Evolutionary conservation across 176 grass and related monocot species (phyloP).

Genomic region (Carex kokanica): DNA sequence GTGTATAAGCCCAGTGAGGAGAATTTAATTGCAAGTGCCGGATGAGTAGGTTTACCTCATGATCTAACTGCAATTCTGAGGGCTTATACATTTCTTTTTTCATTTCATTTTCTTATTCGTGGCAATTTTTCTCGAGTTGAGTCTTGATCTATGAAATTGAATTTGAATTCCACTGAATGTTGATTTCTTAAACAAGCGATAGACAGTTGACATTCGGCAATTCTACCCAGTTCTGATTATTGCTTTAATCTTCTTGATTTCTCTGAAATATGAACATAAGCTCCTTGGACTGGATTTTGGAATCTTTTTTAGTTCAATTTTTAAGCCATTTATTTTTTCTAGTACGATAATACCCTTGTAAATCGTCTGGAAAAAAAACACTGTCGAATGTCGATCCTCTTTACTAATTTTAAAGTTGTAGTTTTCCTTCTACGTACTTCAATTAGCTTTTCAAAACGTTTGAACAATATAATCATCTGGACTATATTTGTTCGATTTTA

Average conservation of each 20-base stretch:
- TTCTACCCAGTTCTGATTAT: no score
- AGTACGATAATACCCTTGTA: no score
- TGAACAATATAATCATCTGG: neutral
- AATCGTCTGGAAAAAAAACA: no score
- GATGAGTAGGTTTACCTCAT: conserved; percentile 12
- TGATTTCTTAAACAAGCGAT: neutral
- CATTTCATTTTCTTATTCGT: neutral
- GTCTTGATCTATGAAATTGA: neutral
- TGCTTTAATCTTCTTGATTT: no score
- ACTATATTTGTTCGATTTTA: neutral
- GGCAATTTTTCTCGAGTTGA: neutral
- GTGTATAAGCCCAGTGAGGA: neutral
- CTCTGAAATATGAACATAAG: no score
- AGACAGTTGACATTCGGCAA: no score
- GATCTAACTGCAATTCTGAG: conserved; percentile 14
- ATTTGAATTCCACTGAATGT: neutral
- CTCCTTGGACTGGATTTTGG: no score
- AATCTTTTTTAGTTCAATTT: no score
- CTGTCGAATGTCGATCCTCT: no score
- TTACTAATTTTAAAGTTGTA: no score
- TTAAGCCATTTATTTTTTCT: no score
- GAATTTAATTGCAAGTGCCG: conserved; percentile 21
- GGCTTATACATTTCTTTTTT: neutral
- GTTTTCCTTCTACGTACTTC: neutral
- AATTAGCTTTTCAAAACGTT: neutral